Conservation (phyloP, 345 rosid species). For the Bretschneidera sinensis region DNA sequence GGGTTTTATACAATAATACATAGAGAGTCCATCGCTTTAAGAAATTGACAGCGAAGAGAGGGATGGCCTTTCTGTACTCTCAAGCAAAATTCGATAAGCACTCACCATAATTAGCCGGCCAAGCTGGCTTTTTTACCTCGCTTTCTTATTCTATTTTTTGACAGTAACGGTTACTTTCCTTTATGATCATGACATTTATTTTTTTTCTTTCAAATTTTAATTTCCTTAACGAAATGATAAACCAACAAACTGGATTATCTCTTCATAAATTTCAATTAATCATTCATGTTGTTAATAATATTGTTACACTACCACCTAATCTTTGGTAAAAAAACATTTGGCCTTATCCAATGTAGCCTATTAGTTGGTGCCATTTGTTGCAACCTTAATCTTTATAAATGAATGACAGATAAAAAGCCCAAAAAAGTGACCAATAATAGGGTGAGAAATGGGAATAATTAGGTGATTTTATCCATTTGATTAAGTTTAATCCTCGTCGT, state of each 20-base stretch:
- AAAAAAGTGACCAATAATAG: background rate
- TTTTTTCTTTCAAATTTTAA: conserved; percentile 15
- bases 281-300: no score
- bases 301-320: conserved; percentile 8
- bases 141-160: conserved; percentile 13
- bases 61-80: conserved; percentile 45
- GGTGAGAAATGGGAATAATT: background rate
- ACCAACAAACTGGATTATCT: conserved; percentile 12
- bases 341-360: no score
- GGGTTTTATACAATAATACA: conserved; percentile 12
- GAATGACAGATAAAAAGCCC: background rate
- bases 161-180: conserved; percentile 27
- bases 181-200: conserved; percentile 11
- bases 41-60: conserved; percentile 54
- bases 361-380: background rate
- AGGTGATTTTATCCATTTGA: background rate
- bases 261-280: background rate
- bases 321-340: background rate
- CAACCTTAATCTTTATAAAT: background rate
- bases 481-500: background rate
- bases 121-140: conserved; percentile 32
- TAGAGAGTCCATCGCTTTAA: conserved; percentile 45
- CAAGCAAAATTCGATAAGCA: conserved; percentile 51
- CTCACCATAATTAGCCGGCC: conserved; percentile 48
- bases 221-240: conserved; percentile 23